These are phyloP conservation scores for Vitis cinerea DNA, from an alignment of 164 flowering plant species.

Conservation along the genomic window DNA sequence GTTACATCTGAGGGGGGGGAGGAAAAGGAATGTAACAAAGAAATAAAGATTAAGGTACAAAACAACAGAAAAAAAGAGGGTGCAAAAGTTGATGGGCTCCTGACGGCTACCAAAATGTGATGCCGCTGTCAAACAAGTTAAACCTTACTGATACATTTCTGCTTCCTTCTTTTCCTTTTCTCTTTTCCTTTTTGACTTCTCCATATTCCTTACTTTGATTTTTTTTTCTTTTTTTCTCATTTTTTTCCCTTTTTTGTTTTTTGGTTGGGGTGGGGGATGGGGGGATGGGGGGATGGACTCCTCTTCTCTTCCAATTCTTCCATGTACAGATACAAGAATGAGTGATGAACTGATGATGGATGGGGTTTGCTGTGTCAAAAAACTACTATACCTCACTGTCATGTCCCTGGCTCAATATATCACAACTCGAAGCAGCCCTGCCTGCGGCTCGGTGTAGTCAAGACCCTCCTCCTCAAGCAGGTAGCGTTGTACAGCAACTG, in stretches of 20 bases:
- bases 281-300: no score
- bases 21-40: slow-evolving; percentile 20
- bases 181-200: not conserved
- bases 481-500: slow-evolving; percentile 80
- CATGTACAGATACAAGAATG: slow-evolving; percentile 68
- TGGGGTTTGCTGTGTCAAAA: slow-evolving; percentile 27
- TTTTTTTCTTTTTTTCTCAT: slow-evolving; percentile 6
- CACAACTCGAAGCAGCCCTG: slow-evolving; percentile 94
- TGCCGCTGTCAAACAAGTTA: slow-evolving; percentile 27
- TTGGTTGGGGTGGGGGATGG: not conserved
- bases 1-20: slow-evolving; percentile 30
- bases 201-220: not conserved
- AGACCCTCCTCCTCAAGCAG: slow-evolving; percentile 89
- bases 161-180: slow-evolving; percentile 1
- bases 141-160: slow-evolving; percentile 26
- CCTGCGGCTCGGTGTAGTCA: slow-evolving; percentile 82
- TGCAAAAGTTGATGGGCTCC: slow-evolving; percentile 6
- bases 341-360: slow-evolving; percentile 16
- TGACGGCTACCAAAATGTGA: slow-evolving; percentile 32
- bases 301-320: slow-evolving; percentile 20
- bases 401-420: slow-evolving; percentile 50
- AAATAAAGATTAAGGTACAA: slow-evolving; percentile 27
- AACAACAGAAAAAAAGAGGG: slow-evolving; percentile 21
- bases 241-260: slow-evolving; percentile 7
- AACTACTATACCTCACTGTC: slow-evolving; percentile 34